A percentile compares a stretch with the other conserved stretches of the same genome.
phyloP scores from a whole-genome alignment of 495 filamentous ascomycete genomes.

The Lasiosphaeriaceae sp. region DNA sequence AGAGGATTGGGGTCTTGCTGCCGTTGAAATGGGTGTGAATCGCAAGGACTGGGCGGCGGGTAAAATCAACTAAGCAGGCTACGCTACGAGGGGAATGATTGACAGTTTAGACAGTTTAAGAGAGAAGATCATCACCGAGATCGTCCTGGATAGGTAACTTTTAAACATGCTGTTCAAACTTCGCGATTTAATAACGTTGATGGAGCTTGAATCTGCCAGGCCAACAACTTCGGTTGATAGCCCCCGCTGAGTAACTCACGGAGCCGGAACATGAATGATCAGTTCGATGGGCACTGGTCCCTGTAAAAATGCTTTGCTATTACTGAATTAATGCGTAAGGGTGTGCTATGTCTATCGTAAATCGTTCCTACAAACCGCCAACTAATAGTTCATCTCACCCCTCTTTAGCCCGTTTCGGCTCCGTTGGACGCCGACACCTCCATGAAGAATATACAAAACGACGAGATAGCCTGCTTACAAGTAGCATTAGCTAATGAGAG shows the following conservation, averaged over 20 bases:
- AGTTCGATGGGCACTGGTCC: background rate
- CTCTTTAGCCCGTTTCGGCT: background rate
- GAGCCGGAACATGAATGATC: too few relatives aligned
- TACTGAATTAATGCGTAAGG: slow-evolving; percentile 32
- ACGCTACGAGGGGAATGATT: background rate
- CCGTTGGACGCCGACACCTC: background rate
- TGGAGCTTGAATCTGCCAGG: too few relatives aligned
- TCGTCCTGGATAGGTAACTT: too few relatives aligned
- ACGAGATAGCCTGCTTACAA: background rate
- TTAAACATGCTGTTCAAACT: too few relatives aligned
- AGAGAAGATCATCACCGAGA: too few relatives aligned
- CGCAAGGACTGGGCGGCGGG: slow-evolving; percentile 63
- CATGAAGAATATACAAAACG: too few relatives aligned
- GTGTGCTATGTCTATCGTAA: slow-evolving; percentile 37
- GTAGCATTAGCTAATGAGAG: slow-evolving; percentile 34
- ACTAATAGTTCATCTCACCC: slow-evolving; percentile 1
- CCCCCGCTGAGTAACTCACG: too few relatives aligned
- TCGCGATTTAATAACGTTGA: too few relatives aligned
- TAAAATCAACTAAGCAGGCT: slow-evolving; percentile 46
- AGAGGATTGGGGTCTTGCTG: slow-evolving; percentile 79
- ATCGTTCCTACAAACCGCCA: slow-evolving; percentile 16
- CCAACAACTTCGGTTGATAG: too few relatives aligned
- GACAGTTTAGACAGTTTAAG: background rate
- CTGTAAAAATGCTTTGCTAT: slow-evolving; percentile 17
- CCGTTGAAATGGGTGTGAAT: slow-evolving; percentile 72